Conservation (phyloP, 2,329 filamentous ascomycete genomes). For the Dactylonectria estremocensis region DNA sequence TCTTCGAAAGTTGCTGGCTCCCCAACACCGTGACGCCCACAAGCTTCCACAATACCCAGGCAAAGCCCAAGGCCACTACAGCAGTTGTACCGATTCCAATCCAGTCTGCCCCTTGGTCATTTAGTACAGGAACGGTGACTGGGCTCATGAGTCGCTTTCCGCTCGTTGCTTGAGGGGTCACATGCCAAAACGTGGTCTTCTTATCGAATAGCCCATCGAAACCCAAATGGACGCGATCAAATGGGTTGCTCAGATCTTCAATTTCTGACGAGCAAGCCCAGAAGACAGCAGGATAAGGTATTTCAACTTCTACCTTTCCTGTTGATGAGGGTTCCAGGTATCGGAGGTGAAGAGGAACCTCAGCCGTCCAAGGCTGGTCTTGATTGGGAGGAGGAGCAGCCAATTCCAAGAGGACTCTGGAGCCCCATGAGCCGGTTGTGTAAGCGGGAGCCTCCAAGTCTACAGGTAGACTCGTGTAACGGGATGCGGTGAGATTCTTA, state of each 20-base stretch:
- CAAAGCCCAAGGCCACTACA: constrained; percentile 74
- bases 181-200: constrained; percentile 87
- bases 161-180: constrained; percentile 65
- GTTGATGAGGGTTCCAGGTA: constrained; percentile 78
- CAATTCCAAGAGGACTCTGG: constrained; percentile 82
- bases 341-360: constrained; percentile 87
- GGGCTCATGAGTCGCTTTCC: constrained; percentile 64
- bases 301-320: constrained; percentile 68
- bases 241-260: constrained; percentile 84
- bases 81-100: constrained; percentile 70
- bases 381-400: constrained; percentile 62
- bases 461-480: constrained; percentile 80
- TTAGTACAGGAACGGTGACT: constrained; percentile 77
- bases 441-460: constrained; percentile 95
- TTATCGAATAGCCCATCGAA: constrained; percentile 86
- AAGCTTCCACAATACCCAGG: constrained; percentile 79
- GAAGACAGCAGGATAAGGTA: constrained; percentile 89
- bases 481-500: constrained; percentile 81
- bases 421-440: constrained; percentile 83
- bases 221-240: constrained; percentile 87
- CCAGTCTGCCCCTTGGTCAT: constrained; percentile 64
- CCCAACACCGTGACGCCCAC: constrained; percentile 32
- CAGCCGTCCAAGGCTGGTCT: constrained; percentile 71
- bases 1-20: background rate
- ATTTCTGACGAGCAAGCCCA: constrained; percentile 85